Evolutionary conservation across 2,329 filamentous ascomycete genomes (phyloP).

Genomic region (Colletotrichum sp.): DNA sequence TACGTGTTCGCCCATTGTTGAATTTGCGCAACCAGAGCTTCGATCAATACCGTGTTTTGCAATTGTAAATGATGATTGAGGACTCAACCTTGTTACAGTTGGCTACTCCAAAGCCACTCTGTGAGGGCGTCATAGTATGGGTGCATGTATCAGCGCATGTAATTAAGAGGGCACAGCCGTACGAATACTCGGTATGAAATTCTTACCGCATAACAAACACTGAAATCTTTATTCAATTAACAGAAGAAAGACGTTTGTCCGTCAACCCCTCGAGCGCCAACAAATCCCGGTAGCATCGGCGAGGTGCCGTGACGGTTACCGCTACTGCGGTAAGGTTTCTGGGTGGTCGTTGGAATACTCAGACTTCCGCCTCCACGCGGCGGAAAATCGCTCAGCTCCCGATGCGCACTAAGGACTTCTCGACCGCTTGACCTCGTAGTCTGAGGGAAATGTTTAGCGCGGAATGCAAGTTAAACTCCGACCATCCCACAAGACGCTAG

Average conservation of each 20-base stretch:
- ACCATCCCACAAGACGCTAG: not conserved
- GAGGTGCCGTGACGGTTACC: no score
- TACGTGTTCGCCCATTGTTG: not conserved
- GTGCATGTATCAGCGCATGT: not conserved
- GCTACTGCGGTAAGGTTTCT: not conserved
- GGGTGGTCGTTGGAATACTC: not conserved
- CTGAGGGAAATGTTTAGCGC: not conserved
- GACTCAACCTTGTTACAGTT: not conserved
- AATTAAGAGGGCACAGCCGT: not conserved
- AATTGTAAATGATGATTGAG: not conserved
- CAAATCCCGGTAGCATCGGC: not conserved
- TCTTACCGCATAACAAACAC: not conserved
- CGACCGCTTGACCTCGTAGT: not conserved
- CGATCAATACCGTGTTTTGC: not conserved
- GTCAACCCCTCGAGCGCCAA: not conserved
- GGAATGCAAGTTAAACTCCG: not conserved
- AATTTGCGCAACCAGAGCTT: not conserved
- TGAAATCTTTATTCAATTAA: not conserved
- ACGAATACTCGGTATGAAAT: not conserved
- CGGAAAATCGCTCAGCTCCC: not conserved
- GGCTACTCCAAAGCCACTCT: not conserved
- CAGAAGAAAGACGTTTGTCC: not conserved
- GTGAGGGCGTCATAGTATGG: not conserved
- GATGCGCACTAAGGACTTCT: not conserved
- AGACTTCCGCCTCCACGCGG: not conserved